phyloP scores from a whole-genome alignment of 2,329 filamentous ascomycete genomes.

The Aspergillus calidoustus region DNA sequence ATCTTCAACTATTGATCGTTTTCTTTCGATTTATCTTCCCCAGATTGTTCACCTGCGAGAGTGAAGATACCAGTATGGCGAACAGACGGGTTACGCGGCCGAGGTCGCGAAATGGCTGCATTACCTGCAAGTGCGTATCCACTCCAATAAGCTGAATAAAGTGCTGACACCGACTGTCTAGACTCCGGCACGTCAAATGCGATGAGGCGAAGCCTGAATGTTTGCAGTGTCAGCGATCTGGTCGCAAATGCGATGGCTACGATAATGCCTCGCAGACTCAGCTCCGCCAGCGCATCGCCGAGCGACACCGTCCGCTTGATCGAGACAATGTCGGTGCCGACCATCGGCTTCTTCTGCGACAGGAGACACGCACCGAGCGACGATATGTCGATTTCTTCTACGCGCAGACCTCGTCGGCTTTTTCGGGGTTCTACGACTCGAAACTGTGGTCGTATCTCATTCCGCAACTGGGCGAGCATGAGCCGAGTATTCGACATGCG shows the following conservation, averaged over 20 bases:
- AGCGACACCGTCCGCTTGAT: neutral
- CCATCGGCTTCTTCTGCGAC: constrained; percentile 25
- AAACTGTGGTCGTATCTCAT: constrained; percentile 44
- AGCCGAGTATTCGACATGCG: constrained; percentile 56
- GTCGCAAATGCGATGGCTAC: constrained; percentile 63
- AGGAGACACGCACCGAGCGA: constrained; percentile 36
- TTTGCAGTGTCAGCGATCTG: constrained; percentile 58
- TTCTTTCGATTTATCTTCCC: neutral
- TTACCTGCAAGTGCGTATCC: constrained; percentile 60
- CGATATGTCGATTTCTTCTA: constrained; percentile 49
- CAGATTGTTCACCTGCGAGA: neutral
- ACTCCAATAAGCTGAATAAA: neutral
- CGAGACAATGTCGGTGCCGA: constrained; percentile 20
- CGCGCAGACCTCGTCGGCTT: constrained; percentile 44
- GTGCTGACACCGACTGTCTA: constrained; percentile 28
- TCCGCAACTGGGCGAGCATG: constrained; percentile 50
- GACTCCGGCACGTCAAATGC: constrained; percentile 62
- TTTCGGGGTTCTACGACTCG: constrained; percentile 49
- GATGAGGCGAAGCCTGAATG: constrained; percentile 61
- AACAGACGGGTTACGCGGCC: constrained; percentile 4
- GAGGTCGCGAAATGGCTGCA: constrained; percentile 47
- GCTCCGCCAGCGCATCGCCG: constrained; percentile 17
- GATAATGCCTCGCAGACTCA: constrained; percentile 25
- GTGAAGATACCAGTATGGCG: neutral
- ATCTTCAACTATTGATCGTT: neutral